These are phyloP conservation scores for Mycena filopes DNA, from an alignment of 768 basidiomycete genomes.

Conservation along the genomic window DNA sequence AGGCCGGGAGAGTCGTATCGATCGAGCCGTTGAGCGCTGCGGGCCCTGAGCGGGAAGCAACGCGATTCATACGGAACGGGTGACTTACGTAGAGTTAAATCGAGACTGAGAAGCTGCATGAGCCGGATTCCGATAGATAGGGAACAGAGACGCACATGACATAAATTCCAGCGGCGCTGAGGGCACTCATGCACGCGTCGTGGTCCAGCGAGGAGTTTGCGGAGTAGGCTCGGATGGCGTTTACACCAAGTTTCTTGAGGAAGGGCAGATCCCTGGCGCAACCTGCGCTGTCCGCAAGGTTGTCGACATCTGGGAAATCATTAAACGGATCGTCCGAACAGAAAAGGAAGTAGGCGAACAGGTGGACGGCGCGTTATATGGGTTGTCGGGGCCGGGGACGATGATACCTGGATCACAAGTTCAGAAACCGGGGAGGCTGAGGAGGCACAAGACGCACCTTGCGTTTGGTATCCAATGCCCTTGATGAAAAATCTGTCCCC, in stretches of 20 bases:
- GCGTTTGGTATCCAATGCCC: conserved; percentile 85
- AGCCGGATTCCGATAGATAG: conserved; percentile 16
- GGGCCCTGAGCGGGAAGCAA: neutral
- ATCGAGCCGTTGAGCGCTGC: conserved; percentile 70
- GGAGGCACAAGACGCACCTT: conserved; percentile 58
- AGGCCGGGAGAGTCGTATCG: conserved; percentile 64
- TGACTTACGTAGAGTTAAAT: conserved; percentile 71
- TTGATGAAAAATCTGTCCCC: conserved; percentile 90
- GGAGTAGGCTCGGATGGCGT: conserved; percentile 86
- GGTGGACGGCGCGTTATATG: conserved; percentile 30
- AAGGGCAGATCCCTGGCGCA: conserved; percentile 87
- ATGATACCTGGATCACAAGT: conserved; percentile 6
- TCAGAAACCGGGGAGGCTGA: neutral
- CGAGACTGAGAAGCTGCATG: conserved; percentile 65
- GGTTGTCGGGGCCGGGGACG: conserved; percentile 12
- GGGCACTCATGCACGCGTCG: conserved; percentile 83
- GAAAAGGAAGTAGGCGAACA: conserved; percentile 43
- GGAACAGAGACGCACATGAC: conserved; percentile 72
- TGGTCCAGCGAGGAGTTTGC: conserved; percentile 87
- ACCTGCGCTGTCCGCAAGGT: conserved; percentile 71
- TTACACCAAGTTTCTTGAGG: conserved; percentile 80
- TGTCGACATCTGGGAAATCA: conserved; percentile 66
- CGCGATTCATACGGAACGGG: neutral
- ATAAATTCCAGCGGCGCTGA: conserved; percentile 87
- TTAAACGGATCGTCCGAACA: conserved; percentile 52